phyloP scores from a whole-genome alignment of 495 filamentous ascomycete species.

The Talaromyces adpressus region DNA sequence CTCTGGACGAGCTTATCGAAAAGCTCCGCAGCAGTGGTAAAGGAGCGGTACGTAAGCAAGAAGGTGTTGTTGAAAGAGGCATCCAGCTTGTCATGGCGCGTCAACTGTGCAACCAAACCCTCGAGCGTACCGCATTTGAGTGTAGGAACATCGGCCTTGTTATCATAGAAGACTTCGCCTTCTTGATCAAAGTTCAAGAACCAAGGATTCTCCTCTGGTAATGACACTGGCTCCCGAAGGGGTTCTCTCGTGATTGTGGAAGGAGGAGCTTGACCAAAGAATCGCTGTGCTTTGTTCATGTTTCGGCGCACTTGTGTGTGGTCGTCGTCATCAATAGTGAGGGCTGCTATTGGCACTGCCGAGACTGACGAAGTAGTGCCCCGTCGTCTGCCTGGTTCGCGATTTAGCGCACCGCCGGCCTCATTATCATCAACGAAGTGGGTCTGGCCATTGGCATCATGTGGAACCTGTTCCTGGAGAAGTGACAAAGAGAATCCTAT shows the following conservation, averaged over 20 bases:
- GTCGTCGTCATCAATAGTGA: slow-evolving; percentile 50
- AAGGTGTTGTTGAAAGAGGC: slow-evolving; percentile 97
- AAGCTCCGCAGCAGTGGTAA: slow-evolving; percentile 81
- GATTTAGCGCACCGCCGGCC: slow-evolving; percentile 11
- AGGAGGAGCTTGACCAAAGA: slow-evolving; percentile 81
- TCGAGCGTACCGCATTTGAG: slow-evolving; percentile 84
- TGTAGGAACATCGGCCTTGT: slow-evolving; percentile 60
- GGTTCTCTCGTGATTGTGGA: slow-evolving; percentile 39
- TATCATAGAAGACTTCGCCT: slow-evolving; percentile 82
- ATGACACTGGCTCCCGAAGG: slow-evolving; percentile 38
- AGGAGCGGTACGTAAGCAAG: slow-evolving; percentile 92
- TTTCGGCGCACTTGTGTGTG: slow-evolving; percentile 55
- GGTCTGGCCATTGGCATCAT: slow-evolving; percentile 26
- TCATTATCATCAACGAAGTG: slow-evolving; percentile 29
- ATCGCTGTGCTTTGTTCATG: slow-evolving; percentile 75
- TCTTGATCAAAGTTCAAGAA: slow-evolving; percentile 87
- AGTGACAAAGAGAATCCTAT: slow-evolving; percentile 82
- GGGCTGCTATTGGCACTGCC: slow-evolving; percentile 58
- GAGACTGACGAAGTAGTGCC: slow-evolving; percentile 44
- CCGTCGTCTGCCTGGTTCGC: slow-evolving; percentile 27
- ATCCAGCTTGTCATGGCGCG: slow-evolving; percentile 90
- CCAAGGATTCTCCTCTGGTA: slow-evolving; percentile 68
- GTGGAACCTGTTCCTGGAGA: slow-evolving; percentile 71
- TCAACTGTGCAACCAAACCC: slow-evolving; percentile 92
- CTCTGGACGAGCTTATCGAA: slow-evolving; percentile 88